Evolutionary conservation across 176 grass and related monocot genomes (phyloP), one percentile per base, ranked within the genome.

Genomic region (Elaeis guineensis): DNA sequence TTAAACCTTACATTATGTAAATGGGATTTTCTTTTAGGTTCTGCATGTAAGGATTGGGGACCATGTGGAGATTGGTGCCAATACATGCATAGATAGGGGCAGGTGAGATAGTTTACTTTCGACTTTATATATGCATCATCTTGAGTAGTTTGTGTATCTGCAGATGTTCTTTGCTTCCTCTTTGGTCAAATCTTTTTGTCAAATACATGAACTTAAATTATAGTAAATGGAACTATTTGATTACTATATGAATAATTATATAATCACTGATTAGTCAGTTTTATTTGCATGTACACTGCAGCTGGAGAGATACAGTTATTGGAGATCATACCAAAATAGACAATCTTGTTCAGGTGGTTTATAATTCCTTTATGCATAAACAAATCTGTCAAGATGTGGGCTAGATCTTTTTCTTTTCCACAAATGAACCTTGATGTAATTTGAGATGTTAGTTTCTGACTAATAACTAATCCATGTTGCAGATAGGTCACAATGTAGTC

Each of bases 261-360:
- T 44, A 44, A 44, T 44, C 35, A 44, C 35, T 44, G 9, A 44
- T 44, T 44, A 44, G 35, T 44, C 35, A 44, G 35, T 16, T 22
- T 51, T 59, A 39, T 68, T 21, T 76, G 44, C 9, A 44, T 44
- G 12, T 62, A 16, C 21, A 62, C 19, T 78, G 59, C 67, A 91
- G 92, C 52, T 97, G 92, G 92, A 83, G 92, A 78, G 87, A 97
- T 50, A 91, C 84, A 44, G 20, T 82, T 9, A 83, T 97, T 49
- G 87, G 87, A 74, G 69, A 91, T 82, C 68, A 85, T 63, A 97
- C 84, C 19, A 97, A 97, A 69, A 84, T 97, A 77, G 92, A 97
- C 67, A 97, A 97, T 80, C 78, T 97, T 24, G 92, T 91, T 58
- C 87, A 97, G 81, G 92, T 97, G 59, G 19, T 18, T 23, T 58